Evolutionary conservation across 108 stramenopile genomes (phyloP), one percentile per base, ranked within the genome.

Genomic region (Bacterosira constricta): DNA sequence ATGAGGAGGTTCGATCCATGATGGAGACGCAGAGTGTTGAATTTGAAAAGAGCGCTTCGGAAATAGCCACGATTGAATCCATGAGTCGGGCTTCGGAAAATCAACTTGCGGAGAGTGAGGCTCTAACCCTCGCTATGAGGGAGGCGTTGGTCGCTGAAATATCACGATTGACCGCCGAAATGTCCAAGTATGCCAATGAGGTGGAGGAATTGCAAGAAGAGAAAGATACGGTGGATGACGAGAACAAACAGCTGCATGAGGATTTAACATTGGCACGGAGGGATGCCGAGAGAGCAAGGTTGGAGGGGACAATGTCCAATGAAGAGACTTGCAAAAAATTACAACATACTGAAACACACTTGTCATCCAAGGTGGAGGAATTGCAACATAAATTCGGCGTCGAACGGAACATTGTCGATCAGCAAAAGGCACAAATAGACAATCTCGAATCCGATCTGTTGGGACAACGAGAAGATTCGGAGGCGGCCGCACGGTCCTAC

Each of bases 1-100:
- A 79, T 31, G 57, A 70, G 50, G 77, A 79, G 58, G 77, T 79
- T 1, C 69, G 70, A 26, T 62, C 59, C 47, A 79, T 69, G 37
- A 79, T 79, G 77, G 77, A 79, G 23, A 79, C 77, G 2, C 70
- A 69, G 25, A 59, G 47, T 34, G 46, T 45, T 4, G 70, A 79
- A 53, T 79, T 79, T 44, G 77, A 79, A 46, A 70, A 79, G 45
- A 79, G 77, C 38, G 65, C 70, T 4, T 46, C 50, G 30, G 77
- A 79, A 58, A 79, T 79, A 3, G 77, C 69, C 0, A 45, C 65
- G 9, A 79, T 79, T 13, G 77, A 79, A 32, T 53, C 37, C 25
- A 18, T 66, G 41, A 79, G 71, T 64, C 17, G 37, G 23, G 66
- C 59, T 2, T 38, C 56, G n/a, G 77, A 79, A 38, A 20, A 29